A percentile compares a stretch with the other conserved stretches of the same genome.
phyloP scores from a whole-genome alignment of 495 filamentous ascomycete genomes.

The Penicillium malachiteum region DNA sequence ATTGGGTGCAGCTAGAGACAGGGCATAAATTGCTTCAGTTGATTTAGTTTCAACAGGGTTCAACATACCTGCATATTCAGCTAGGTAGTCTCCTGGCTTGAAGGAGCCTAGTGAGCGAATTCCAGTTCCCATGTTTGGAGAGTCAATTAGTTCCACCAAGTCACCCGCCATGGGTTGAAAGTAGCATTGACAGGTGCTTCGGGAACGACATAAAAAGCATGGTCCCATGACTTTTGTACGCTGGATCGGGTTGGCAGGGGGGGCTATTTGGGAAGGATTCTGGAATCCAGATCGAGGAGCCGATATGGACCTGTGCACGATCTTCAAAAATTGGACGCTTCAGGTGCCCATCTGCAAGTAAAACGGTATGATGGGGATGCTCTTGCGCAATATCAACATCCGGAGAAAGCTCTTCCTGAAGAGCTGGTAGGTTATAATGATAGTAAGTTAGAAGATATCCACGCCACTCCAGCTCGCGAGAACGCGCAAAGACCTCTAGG shows the following conservation, averaged over 20 bases:
- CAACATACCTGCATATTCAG: slow-evolving; percentile 32
- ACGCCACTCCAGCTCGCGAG: slow-evolving; percentile 31
- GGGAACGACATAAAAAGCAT: slow-evolving; percentile 13
- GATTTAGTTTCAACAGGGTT: neutral
- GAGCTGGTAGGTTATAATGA: slow-evolving; percentile 1
- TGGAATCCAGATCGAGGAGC: slow-evolving; percentile 13
- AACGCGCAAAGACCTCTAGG: slow-evolving; percentile 31
- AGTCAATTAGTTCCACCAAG: slow-evolving; percentile 36
- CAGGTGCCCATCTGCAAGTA: slow-evolving; percentile 1
- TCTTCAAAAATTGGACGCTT: slow-evolving; percentile 13
- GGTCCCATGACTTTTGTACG: neutral
- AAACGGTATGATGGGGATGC: slow-evolving; percentile 27
- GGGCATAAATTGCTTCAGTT: slow-evolving; percentile 10
- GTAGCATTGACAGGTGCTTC: slow-evolving; percentile 17
- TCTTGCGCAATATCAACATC: slow-evolving; percentile 12
- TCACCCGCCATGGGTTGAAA: slow-evolving; percentile 14
- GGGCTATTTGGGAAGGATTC: neutral
- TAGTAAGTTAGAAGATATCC: slow-evolving; percentile 17
- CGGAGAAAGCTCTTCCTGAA: slow-evolving; percentile 4
- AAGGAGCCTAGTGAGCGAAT: slow-evolving; percentile 33
- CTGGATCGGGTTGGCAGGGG: neutral
- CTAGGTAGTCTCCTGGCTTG: slow-evolving; percentile 24
- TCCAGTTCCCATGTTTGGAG: slow-evolving; percentile 28
- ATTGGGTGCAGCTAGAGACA: neutral
- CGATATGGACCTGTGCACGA: slow-evolving; percentile 19